phyloP scores from a whole-genome alignment of 495 filamentous ascomycete species.

The Trichoderma parareesei region DNA sequence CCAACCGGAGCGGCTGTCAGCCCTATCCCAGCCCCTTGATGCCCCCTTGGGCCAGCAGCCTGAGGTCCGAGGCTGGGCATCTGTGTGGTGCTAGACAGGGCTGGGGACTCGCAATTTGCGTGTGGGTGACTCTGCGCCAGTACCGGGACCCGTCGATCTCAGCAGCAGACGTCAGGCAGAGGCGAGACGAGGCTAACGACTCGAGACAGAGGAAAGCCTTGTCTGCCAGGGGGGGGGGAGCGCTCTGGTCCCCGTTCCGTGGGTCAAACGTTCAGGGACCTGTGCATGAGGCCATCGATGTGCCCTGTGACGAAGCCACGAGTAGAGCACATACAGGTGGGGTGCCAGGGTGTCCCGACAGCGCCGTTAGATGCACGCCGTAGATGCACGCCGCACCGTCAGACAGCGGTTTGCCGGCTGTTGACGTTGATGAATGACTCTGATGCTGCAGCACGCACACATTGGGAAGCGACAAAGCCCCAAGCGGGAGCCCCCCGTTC shows the following conservation, averaged over 20 bases:
- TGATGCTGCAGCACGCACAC: neutral
- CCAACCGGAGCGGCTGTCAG: constrained; percentile 4
- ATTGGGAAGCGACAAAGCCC: neutral
- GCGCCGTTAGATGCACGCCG: neutral
- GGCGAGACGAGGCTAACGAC: constrained; percentile 5
- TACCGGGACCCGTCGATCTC: neutral
- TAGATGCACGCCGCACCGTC: neutral
- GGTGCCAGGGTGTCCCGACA: neutral
- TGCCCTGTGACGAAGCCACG: neutral
- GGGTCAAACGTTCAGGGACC: neutral
- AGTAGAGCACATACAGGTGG: neutral
- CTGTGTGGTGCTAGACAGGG: neutral
- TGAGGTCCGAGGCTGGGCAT: neutral
- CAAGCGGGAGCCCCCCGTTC: no score
- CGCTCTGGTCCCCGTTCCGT: neutral
- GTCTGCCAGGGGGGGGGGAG: neutral
- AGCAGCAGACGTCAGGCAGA: constrained; percentile 2
- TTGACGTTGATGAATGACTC: neutral
- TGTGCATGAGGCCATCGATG: neutral
- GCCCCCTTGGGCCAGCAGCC: neutral
- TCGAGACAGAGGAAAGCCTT: constrained; percentile 7
- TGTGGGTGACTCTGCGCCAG: neutral
- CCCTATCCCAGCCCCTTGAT: constrained; percentile 8
- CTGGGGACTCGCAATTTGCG: neutral
- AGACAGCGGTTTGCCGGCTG: neutral